phyloP scores from a whole-genome alignment of 768 basidiomycete genomes.

The Xerocomus spinulosus region DNA sequence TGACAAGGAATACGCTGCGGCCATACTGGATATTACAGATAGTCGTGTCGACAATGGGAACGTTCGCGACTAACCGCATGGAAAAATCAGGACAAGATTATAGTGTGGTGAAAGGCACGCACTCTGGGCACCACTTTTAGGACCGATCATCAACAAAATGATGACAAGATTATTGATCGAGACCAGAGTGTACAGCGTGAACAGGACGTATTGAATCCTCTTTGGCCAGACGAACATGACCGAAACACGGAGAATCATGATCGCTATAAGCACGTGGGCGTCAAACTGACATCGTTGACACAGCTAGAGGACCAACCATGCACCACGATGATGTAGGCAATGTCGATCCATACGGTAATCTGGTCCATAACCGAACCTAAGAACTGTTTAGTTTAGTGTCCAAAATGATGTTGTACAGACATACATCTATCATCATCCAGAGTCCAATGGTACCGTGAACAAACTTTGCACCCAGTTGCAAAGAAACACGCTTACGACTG shows the following conservation, averaged over 20 bases:
- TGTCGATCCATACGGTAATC: neutral
- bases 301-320: conserved; percentile 4
- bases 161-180: neutral
- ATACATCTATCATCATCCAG: conserved; percentile 3
- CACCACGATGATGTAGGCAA: neutral
- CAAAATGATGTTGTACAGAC: neutral
- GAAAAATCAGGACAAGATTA: neutral
- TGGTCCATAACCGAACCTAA: neutral
- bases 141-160: neutral
- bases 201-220: neutral
- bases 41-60: neutral
- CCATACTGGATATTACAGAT: neutral
- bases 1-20: neutral
- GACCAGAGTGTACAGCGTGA: conserved; percentile 1
- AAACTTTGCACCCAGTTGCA: no score
- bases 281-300: neutral
- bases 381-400: neutral
- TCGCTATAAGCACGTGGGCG: neutral
- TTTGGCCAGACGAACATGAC: conserved; percentile 11
- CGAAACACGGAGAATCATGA: conserved; percentile 14
- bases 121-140: conserved; percentile 1
- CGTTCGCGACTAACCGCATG: neutral
- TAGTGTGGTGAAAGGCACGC: neutral
- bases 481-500: conserved; percentile 5
- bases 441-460: neutral